Base-by-base conservation (phyloP, 306 rosid species). In the Lathyrus aphaca region DNA sequence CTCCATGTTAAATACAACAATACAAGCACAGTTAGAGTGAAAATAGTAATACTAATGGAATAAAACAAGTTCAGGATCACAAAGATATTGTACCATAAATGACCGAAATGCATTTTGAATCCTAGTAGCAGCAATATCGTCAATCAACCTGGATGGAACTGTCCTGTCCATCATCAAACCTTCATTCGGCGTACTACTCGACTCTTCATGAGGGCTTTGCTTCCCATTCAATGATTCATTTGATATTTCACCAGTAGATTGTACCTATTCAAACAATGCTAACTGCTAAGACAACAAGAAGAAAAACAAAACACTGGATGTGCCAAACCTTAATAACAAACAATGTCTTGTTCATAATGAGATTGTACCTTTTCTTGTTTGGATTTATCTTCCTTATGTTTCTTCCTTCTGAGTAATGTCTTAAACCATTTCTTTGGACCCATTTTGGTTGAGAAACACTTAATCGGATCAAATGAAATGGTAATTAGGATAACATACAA, bases 61-160 rank as follows among this genome's bases (percentile, higher is more conserved):
- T 27, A 67, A 67, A 60, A 19, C 38, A 44, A 15, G 15, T 57
- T 6, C 5, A 21, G 23, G 44, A 21, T 30, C 16, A 53, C 49
- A 45, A 4, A 63, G 44, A 74, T 49, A 29, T 18, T 54, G 71
- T 84, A 82, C 89, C 85, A 67, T 82, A 66, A 82, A 84, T 64
- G 87, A 75, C 19, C 83, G 89, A 79, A 91, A 88, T 62, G 90
- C 91, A 63, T 87, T 75, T 75, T 91, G 91, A 85, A 85, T 87
- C 72, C 82, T 82, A 60, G 88, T 79, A 39, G 89, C 96, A 55
- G 96, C 96, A 65, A 73, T 10, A 27, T 91, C 66, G 61, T 82
- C 74, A 73, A 78, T 25, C 74, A 79, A 37, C 71, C 65, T 76
- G 18, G 64, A 56, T 9, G 85, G 86, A 60, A 74, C 79, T 12